These are phyloP conservation scores for Schizochytrium sp. DNA, from an alignment of 108 stramenopile species.

Conservation along the genomic window DNA sequence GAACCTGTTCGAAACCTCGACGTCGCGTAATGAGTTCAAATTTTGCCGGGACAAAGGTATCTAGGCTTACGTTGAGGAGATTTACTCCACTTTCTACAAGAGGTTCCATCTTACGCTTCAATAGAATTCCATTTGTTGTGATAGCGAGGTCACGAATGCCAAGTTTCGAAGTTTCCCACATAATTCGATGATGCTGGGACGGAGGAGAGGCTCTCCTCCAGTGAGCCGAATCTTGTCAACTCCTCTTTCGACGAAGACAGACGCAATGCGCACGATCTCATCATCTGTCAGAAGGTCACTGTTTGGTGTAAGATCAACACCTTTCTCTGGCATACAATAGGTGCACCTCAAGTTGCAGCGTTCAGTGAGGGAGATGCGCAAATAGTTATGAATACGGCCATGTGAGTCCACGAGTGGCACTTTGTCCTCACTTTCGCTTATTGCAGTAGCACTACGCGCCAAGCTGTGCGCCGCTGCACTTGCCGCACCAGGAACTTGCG, in stretches of 20 bases:
- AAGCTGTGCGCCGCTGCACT: background rate
- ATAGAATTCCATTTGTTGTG: slow-evolving; percentile 95
- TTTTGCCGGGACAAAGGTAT: slow-evolving; percentile 86
- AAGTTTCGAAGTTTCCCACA: background rate
- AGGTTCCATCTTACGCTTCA: slow-evolving; percentile 75
- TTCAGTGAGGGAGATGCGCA: slow-evolving; percentile 94
- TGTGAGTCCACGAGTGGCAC: slow-evolving; percentile 80
- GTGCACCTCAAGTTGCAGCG: slow-evolving; percentile 95
- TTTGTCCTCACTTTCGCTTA: background rate
- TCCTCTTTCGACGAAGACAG: slow-evolving; percentile 83
- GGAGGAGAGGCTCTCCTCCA: slow-evolving; percentile 94
- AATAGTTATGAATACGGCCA: slow-evolving; percentile 90
- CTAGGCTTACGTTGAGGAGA: slow-evolving; percentile 90
- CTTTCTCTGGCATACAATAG: slow-evolving; percentile 99
- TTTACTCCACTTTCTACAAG: slow-evolving; percentile 90
- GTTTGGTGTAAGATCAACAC: slow-evolving; percentile 79
- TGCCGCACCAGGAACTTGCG: background rate
- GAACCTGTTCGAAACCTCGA: slow-evolving; percentile 79
- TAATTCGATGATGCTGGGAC: slow-evolving; percentile 65
- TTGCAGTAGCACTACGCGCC: background rate
- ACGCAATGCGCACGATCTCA: slow-evolving; percentile 86
- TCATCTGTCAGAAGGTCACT: slow-evolving; percentile 81
- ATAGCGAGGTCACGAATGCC: slow-evolving; percentile 86
- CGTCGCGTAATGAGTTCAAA: slow-evolving; percentile 90
- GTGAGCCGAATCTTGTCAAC: slow-evolving; percentile 82